Conservation (phyloP, 2,329 filamentous ascomycete genomes). For the Harringtonia lauricola region DNA sequence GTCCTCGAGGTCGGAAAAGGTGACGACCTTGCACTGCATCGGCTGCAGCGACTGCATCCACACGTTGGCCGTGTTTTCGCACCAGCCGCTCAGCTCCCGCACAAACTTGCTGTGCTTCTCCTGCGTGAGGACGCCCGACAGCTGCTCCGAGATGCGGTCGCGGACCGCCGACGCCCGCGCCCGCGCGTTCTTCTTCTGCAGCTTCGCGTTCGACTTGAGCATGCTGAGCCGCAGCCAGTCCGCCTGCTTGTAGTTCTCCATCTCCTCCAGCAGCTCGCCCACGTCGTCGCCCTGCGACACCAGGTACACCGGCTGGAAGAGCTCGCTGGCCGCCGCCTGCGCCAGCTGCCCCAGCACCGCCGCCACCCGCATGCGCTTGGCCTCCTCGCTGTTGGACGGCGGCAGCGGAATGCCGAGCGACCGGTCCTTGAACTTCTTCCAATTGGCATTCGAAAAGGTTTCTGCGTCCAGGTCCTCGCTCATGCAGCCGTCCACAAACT, state of each 20-base stretch:
- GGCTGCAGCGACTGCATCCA: background rate
- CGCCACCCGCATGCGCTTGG: background rate
- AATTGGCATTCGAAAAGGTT: too few species aligned
- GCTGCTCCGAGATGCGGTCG: background rate
- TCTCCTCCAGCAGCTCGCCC: background rate
- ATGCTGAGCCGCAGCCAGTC: background rate
- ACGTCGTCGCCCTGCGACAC: background rate
- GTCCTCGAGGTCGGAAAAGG: background rate
- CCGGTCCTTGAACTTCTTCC: too few species aligned
- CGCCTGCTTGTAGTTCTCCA: background rate
- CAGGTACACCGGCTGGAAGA: slow-evolving; percentile 1
- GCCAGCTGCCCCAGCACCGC: background rate
- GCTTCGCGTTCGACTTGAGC: background rate
- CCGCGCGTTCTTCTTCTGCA: background rate
- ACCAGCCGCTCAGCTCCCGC: background rate
- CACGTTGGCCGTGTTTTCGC: background rate
- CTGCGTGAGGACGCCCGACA: background rate
- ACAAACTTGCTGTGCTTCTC: background rate
- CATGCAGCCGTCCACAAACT: too few species aligned
- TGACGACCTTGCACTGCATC: background rate
- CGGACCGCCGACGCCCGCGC: background rate
- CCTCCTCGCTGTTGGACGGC: background rate
- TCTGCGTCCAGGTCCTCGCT: too few species aligned
- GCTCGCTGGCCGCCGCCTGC: background rate
- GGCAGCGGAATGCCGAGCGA: background rate